phyloP scores from a whole-genome alignment of 2,329 filamentous ascomycete species.

The Myotisia sp. region DNA sequence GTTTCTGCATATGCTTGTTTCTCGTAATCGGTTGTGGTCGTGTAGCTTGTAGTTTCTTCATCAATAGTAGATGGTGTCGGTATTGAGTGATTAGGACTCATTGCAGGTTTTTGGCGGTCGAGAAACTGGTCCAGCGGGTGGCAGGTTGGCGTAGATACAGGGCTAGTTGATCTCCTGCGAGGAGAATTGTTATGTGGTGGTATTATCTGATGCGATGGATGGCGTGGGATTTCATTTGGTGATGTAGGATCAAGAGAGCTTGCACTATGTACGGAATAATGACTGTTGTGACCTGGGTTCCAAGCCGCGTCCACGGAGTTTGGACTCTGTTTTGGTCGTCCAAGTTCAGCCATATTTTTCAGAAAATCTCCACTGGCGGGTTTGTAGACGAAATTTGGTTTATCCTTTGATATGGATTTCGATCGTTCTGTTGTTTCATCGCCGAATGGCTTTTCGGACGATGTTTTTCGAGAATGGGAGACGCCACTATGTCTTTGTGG shows the following conservation, averaged over 20 bases:
- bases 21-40: background rate
- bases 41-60: constrained; percentile 2
- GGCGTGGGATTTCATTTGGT: constrained; percentile 9
- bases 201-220: constrained; percentile 10
- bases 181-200: constrained; percentile 3
- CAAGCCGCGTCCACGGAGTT: background rate
- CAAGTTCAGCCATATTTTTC: constrained; percentile 13
- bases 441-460: background rate
- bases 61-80: constrained; percentile 2
- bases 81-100: background rate
- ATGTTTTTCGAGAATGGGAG: background rate
- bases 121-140: background rate
- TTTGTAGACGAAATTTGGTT: constrained; percentile 12
- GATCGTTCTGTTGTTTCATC: background rate
- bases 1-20: background rate
- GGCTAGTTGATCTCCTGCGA: background rate
- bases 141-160: background rate
- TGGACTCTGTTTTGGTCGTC: constrained; percentile 7
- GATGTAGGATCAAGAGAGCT: constrained; percentile 7
- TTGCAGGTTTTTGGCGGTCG: background rate
- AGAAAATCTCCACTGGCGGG: constrained; percentile 13
- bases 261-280: constrained; percentile 1
- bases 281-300: background rate
- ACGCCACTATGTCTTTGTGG: background rate
- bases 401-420: background rate